A percentile compares a stretch with the other conserved stretches of the same genome.
phyloP scores from a whole-genome alignment of 441 rosid genomes.

The Jatropha multifida region DNA sequence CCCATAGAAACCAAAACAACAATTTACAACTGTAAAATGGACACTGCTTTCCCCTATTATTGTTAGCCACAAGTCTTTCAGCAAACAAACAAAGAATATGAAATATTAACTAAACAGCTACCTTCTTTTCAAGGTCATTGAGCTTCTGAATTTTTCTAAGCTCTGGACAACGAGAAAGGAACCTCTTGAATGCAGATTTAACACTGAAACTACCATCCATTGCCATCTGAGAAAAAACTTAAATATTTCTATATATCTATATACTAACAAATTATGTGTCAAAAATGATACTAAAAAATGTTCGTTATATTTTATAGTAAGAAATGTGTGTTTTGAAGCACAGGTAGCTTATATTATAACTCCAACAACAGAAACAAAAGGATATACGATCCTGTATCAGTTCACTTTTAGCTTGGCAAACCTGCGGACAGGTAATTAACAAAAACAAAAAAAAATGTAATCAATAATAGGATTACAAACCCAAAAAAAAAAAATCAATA shows the following conservation, averaged over 20 bases:
- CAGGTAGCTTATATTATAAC: not conserved
- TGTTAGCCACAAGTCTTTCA: not conserved
- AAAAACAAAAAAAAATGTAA: not conserved
- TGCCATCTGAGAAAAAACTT: conserved; percentile 43
- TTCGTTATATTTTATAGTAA: not conserved
- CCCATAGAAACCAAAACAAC: not conserved
- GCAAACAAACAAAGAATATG: not conserved
- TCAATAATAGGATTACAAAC: not conserved
- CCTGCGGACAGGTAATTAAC: not conserved
- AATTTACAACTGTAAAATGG: not conserved
- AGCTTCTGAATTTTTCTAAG: conserved; percentile 40
- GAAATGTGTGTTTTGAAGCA: not conserved
- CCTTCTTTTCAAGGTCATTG: conserved; percentile 44
- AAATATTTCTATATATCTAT: not conserved
- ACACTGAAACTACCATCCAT: conserved; percentile 75
- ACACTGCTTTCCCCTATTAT: not conserved
- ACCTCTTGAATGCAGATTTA: conserved; percentile 52
- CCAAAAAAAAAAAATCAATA: too few species aligned
- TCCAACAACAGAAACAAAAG: not conserved
- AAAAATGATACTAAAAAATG: not conserved
- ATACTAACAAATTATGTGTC: not conserved
- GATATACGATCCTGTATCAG: not conserved
- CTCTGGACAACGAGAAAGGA: conserved; percentile 68
- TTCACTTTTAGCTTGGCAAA: not conserved
- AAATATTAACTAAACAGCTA: conserved; percentile 8